Base-by-base conservation (phyloP, 441 rosid species). In the Populus tomentosa region DNA sequence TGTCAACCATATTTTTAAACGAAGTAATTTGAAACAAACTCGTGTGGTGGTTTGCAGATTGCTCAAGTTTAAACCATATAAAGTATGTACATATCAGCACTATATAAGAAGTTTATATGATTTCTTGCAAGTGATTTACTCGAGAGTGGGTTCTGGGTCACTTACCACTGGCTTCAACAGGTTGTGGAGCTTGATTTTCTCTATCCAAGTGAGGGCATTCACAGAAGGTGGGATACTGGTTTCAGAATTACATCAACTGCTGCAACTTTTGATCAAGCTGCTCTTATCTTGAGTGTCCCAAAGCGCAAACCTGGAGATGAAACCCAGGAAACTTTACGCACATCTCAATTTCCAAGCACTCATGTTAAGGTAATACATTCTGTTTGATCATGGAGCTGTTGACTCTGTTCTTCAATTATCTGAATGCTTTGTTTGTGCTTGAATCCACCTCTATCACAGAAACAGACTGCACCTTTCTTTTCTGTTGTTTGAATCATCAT, bases 151-250 rank as follows among this genome's bases (percentile, higher is more conserved):
- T 62, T 62, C 56, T 46, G 20, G 73, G 30, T 72, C 16, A 40
- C 73, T 63, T 30, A 16, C 78, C 33, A 20, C 80, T 74, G 72
- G 33, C 80, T 78, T 70, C 26, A 70, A 65, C 72, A 96, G 99
- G 99, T 96, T 63, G 99, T 96, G 79, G 99, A 94, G 81, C 95
- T 96, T 53, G 98, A 96, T 86, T 95, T 95, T 84, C 96, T 94
- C 23, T 96, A 96, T 82, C 99, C 98, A 24, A 96, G 99, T 80
- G 99, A 96, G 87, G 99, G 99, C 65, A 89, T 96, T 81, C 99
- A 96, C 87, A 87, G 93, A 81, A 90, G 98, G 11, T 96, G 98
- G 99, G 99, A 96, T 75, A 81, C 84, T 80, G 99, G 99, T 62
- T 96, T 88, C 71, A 88, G 98, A 70, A 92, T 96, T 50, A 95